phyloP scores from a whole-genome alignment of 176 grass and related monocot genomes.

The Oryza longistaminata region DNA sequence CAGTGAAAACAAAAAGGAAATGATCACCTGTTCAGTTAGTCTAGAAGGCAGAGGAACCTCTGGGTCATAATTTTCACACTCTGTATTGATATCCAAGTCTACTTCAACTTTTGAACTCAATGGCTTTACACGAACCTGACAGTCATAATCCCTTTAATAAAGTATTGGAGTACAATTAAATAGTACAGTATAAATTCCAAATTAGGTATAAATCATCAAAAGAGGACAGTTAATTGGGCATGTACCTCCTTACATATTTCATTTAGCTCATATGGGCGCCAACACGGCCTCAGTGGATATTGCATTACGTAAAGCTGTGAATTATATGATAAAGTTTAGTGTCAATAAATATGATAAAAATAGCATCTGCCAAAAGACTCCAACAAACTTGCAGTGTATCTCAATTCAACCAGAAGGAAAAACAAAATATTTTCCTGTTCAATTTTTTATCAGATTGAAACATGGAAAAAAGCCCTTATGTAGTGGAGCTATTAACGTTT shows the following conservation, averaged over 20 bases:
- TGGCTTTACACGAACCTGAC: conserved; percentile 79
- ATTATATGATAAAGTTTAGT: conserved; percentile 33
- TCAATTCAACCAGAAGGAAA: neutral
- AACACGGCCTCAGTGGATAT: conserved; percentile 81
- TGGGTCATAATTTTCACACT: conserved; percentile 71
- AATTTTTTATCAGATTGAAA: neutral
- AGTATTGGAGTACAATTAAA: neutral
- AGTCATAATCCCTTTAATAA: conserved; percentile 17
- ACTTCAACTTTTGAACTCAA: conserved; percentile 70
- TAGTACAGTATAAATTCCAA: neutral
- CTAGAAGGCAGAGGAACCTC: conserved; percentile 40
- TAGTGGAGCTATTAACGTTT: conserved; percentile 2
- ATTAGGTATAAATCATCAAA: conserved; percentile 11
- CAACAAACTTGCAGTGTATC: neutral
- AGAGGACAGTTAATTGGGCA: neutral
- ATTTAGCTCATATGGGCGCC: conserved; percentile 78
- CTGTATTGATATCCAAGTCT: conserved; percentile 61
- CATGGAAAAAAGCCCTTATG: neutral
- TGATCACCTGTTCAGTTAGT: conserved; percentile 62
- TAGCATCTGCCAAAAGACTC: neutral
- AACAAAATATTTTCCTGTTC: neutral
- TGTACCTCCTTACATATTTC: conserved; percentile 82
- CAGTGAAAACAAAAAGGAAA: conserved; percentile 9
- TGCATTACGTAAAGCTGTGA: conserved; percentile 89
- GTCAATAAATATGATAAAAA: neutral